A percentile compares a stretch with the other conserved stretches of the same genome.
phyloP scores from a whole-genome alignment of 768 basidiomycete species.

The Pulveroboletus sp. region DNA sequence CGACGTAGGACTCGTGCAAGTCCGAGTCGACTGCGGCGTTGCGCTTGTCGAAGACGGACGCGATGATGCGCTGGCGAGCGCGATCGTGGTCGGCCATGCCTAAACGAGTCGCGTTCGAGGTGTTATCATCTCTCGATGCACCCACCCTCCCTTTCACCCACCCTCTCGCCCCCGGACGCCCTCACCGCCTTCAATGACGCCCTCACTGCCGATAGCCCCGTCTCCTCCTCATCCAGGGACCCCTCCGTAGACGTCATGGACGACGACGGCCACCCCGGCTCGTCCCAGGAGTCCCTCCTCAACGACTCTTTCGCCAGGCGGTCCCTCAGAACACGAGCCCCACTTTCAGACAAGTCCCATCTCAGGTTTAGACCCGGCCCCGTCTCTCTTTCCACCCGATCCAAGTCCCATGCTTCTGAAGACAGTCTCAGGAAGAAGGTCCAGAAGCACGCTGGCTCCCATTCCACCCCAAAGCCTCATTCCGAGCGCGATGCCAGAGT shows the following conservation, averaged over 20 bases:
- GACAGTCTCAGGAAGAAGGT: slow-evolving; percentile 27
- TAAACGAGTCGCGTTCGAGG: too few relatives aligned
- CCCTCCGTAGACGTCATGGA: slow-evolving; percentile 31
- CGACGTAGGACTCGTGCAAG: slow-evolving; percentile 76
- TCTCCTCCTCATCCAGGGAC: slow-evolving; percentile 34
- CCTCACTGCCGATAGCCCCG: slow-evolving; percentile 27
- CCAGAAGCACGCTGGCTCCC: slow-evolving; percentile 21
- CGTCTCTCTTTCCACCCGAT: slow-evolving; percentile 25
- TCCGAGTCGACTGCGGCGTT: slow-evolving; percentile 50
- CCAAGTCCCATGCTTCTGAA: slow-evolving; percentile 23
- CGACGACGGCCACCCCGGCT: slow-evolving; percentile 19
- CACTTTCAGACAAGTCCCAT: slow-evolving; percentile 23
- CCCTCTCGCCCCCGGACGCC: slow-evolving; percentile 30
- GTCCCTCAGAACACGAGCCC: slow-evolving; percentile 26
- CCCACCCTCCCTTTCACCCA: slow-evolving; percentile 22
- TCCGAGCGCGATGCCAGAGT: slow-evolving; percentile 31
- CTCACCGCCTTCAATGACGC: slow-evolving; percentile 32
- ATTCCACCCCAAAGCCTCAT: slow-evolving; percentile 18
- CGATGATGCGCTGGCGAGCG: slow-evolving; percentile 67
- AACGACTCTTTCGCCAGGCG: slow-evolving; percentile 22
- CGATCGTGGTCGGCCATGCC: slow-evolving; percentile 47
- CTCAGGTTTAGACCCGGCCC: slow-evolving; percentile 24
- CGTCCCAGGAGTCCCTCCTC: slow-evolving; percentile 27
- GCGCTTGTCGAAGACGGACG: slow-evolving; percentile 76
- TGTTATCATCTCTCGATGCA: slow-evolving; percentile 13